Evolutionary conservation across 1,284 basidiomycete species (phyloP), one percentile per base, ranked within the genome.

Genomic region (Boletellus dicymbophilus): DNA sequence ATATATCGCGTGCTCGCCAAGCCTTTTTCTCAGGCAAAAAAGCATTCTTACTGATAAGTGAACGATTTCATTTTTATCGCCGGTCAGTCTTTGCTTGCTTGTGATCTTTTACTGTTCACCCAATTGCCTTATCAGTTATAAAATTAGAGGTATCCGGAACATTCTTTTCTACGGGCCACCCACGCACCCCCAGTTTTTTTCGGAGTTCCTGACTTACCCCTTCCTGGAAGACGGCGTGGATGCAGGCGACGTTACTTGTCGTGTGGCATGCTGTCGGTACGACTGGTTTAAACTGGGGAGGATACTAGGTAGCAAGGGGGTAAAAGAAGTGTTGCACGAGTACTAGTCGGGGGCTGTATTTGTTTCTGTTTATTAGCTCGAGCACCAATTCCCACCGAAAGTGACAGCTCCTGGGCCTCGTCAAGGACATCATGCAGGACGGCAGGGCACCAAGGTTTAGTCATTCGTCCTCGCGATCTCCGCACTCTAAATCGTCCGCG

Each of bases 51-150:
- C 75, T 99, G 54, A 78, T 98, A 58, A 98, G 93, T 53, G 97
- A 99, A 68, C 84, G 97, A 20, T 98, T 98, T 76, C 95, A 99
- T 71, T 99, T 99, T 68, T 99, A 95, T 79, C 83, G 93, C 54
- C 80, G 95, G 82, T 89, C 57, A 38, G 73, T 60, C 37, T 36
- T 12, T 26, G 18, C 18, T 28, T n/a, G 12, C 33, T 40, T 25
- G 40, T 48, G 22, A 21, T 42, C 44, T 52, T 42, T 47, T 51
- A 11, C 3, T 5, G 48, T 36, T 54, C 44, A 46, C 38, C 28
- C 33, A 31, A 13, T 13, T 41, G 22, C 2, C 21, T 21, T 27
- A 52, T 23, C 60, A 92, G 92, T 46, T 97, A 97, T 73, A 92
- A 90, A 58, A 81, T 98, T 41, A 78, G 95, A 58, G 97, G 96